Base-by-base conservation (phyloP, 164 flowering plant genomes). In the Nelumbo lutea region DNA sequence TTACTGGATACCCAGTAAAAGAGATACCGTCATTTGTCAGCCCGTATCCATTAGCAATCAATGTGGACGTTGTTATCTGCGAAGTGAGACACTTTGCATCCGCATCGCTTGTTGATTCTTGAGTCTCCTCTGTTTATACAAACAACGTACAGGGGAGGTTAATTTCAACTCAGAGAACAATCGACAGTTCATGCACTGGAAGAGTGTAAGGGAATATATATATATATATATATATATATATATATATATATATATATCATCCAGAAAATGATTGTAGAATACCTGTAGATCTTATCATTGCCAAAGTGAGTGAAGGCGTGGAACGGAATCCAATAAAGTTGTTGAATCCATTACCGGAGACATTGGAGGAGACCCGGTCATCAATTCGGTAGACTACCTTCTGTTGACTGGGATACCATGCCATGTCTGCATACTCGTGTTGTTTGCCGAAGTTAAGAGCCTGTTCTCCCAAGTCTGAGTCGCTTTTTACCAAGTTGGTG, bases 1-100 rank as follows among this genome's bases (percentile, higher is more conserved):
- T 73, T 0, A 87, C 80, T 0, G 96, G 93, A 67, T 85, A 89
- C 2, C 88, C 88, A 1, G 82, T 83, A 48, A 91, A 91, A 0
- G 52, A 1, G 9, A 72, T 67, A 62, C 90, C 95, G 61, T 87
- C 69, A 72, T 85, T 90, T 5, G 85, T 82, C 14, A 73, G 74
- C 0, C 79, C 77, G 4, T 46, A 71, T 9, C 69, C 82, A 2
- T 7, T 40, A 3, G 51, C 11, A 57, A 8, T 52, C 38, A 79
- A 68, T 9, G 64, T 66, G 3, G 71, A 47, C 9, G 53, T 59
- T 0, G 43, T 61, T 50, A 80, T 5, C 69, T 65, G 79, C n/a
- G 81, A 82, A 44, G 39, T 42, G 0, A 2, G 5, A 72, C 96
- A 88, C 76, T 87, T 88, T 14, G 83, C 88, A 14, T 76, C 67